Base-by-base conservation (phyloP, 2,329 filamentous ascomycete species). In the Penicillium sp. region DNA sequence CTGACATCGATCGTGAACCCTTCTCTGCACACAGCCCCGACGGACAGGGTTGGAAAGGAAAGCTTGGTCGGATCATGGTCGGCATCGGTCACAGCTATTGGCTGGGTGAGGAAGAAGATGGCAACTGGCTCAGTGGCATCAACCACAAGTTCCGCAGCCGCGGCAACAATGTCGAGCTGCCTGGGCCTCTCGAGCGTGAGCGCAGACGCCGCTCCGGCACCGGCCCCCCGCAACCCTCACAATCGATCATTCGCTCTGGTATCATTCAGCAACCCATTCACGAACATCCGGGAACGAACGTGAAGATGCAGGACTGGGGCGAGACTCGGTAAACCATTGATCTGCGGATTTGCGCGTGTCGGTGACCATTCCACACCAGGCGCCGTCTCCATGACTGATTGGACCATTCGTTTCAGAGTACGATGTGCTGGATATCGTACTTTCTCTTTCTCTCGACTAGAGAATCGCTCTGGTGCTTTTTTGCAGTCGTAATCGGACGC, bases 31-130 rank as follows among this genome's bases (percentile, higher is more conserved):
- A 83, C 45, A 82, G 84, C 37, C 84, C 87, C n/a, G 86, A 90
- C 49, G 90, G 91, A 9, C 81, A 88, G 55, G 91, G 91, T 15
- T 91, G 89, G 84, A 82, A 82, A 69, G 92, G 91, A 27, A 86
- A 84, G 63, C 66, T 95, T 9, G 92, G 91, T n/a, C 82, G 92
- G 45, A 67, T 82, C 26, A 89, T 97, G 89, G 80, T 96, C 23
- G 81, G 80, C 8, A 78, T 90, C 20, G 88, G 88, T 32, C 83
- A 83, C 59, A 80, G 80, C 51, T 97, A 95, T 75, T 97, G 92
- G 91, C 77, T 96, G 13, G 89, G 88, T 26, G 72, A 75, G 54
- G 84, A 84, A 54, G 75, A 83, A 47, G 74, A 84, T 50, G 83
- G 79, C 42, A 84, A 85, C 54, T 94, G 89, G 89, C 81, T 86